These are phyloP conservation scores for Lasiodiplodia theobromae DNA, from an alignment of 2,329 filamentous ascomycete species.

Conservation along the genomic window DNA sequence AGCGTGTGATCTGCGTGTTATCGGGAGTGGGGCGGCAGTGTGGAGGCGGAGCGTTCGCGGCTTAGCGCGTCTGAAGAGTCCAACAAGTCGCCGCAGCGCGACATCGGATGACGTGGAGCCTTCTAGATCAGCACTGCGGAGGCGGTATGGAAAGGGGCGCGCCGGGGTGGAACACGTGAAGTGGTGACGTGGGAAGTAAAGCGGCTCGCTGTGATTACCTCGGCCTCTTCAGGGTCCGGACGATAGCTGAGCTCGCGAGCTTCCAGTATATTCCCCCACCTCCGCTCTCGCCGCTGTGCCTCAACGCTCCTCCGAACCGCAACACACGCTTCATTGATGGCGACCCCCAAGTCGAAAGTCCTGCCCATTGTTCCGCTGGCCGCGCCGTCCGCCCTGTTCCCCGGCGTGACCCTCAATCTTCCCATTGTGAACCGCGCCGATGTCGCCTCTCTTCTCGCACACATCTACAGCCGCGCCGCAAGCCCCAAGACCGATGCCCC, in stretches of 20 bases:
- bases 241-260: conserved; percentile 17
- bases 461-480: conserved; percentile 79
- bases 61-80: background rate
- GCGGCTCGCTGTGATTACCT: conserved; percentile 3
- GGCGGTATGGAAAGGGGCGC: background rate
- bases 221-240: conserved; percentile 6
- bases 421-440: conserved; percentile 84
- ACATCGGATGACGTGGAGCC: conserved; percentile 1
- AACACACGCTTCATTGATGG: conserved; percentile 17
- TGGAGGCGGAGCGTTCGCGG: background rate
- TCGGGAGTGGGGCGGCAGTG: conserved; percentile 11
- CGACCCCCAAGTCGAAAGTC: conserved; percentile 45
- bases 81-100: background rate
- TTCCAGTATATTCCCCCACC: conserved; percentile 22
- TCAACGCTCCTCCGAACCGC: background rate
- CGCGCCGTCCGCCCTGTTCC: conserved; percentile 81
- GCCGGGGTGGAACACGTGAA: conserved; percentile 5
- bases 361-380: conserved; percentile 85
- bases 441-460: conserved; percentile 84
- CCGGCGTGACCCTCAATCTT: conserved; percentile 84
- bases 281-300: conserved; percentile 5
- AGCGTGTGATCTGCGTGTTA: background rate
- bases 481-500: conserved; percentile 68
- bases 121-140: background rate
- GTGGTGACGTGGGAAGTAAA: conserved; percentile 1